Evolutionary conservation across 805 yeast species (phyloP), one percentile per base, ranked within the genome.

Genomic region (Saccharomycopsis javanensis): DNA sequence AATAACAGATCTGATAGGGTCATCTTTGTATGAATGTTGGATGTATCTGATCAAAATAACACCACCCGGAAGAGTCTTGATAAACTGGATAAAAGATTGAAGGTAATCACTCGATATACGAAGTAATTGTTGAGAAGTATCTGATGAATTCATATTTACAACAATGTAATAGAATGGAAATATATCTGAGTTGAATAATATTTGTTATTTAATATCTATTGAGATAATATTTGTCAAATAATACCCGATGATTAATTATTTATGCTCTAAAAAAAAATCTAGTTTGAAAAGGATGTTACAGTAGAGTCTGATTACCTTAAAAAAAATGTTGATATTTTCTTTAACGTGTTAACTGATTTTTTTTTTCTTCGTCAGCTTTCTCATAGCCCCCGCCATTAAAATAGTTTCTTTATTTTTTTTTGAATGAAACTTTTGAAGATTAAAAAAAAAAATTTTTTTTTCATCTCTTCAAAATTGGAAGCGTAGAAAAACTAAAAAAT

Each of bases 1-100:
- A 56, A 94, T 75, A 6, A 88, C 66, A 0, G 98, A 87, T 65
- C 99, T 80, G 60, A 89, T 78, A 1, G 99, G 99, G 69, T 94
- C 99, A 70, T 94, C 82, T 69, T 89, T 90, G 68, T 91, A 91
- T 1, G 97, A 89, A 11, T 90, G 83, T 62, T 77, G 78, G 65
- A 94, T 84, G 70, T 94, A 94, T 57, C 90, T 72, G 33, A 85
- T 72, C 34, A 60, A 45, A n/a, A 60, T 60, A 7, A 57, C 54
- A 6, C 61, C 63, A 34, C 63, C 63, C 11, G 63, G 61, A 2
- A 56, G 11, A 6, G 61, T 37, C 45, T 60, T 53, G 16, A 56
- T 68, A 61, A 55, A 37, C 16, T 54, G 28, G 31, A 51, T 35
- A 10, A 58, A 25, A 5, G 53, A 31, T n/a, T 37, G 42, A 50